Percentiles rank a stretch among this genome's conserved stretches.
These are phyloP conservation scores for Ustilago sp. DNA, from an alignment of 1,284 basidiomycete species.

Conservation along the genomic window DNA sequence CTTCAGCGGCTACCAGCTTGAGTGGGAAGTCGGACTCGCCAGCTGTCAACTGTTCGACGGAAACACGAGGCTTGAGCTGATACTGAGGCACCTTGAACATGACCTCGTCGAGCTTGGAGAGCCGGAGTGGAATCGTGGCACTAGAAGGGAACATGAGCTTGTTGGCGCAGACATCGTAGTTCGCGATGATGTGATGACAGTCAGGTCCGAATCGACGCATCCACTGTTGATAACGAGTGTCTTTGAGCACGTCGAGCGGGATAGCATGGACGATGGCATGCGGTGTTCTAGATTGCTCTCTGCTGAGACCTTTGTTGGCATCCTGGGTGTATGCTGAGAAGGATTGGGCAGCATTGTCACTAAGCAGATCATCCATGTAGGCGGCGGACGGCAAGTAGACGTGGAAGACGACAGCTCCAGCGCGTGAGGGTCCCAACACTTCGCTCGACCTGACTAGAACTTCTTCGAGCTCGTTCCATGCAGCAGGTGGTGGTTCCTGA, in stretches of 20 bases:
- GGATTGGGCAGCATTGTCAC: conserved; percentile 70
- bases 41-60: neutral
- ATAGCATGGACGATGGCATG: conserved; percentile 62
- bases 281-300: conserved; percentile 73
- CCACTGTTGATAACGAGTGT: conserved; percentile 79
- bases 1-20: conserved; percentile 26
- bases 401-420: conserved; percentile 73
- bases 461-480: conserved; percentile 37
- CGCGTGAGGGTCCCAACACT: conserved; percentile 76
- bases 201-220: conserved; percentile 76
- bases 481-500: conserved; percentile 72
- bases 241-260: conserved; percentile 72
- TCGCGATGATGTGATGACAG: conserved; percentile 73
- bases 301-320: conserved; percentile 42
- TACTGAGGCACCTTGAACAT: conserved; percentile 82
- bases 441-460: conserved; percentile 46
- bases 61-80: conserved; percentile 35
- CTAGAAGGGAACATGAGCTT: conserved; percentile 81
- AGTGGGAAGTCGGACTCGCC: conserved; percentile 6
- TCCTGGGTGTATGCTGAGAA: conserved; percentile 70
- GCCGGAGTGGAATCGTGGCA: conserved; percentile 78
- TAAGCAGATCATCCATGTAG: conserved; percentile 76
- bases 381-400: conserved; percentile 76
- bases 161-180: conserved; percentile 76
- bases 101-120: conserved; percentile 78